These are phyloP conservation scores for Saprolegnia parasitica DNA, from an alignment of 352 stramenopile species.

Conservation along the genomic window DNA sequence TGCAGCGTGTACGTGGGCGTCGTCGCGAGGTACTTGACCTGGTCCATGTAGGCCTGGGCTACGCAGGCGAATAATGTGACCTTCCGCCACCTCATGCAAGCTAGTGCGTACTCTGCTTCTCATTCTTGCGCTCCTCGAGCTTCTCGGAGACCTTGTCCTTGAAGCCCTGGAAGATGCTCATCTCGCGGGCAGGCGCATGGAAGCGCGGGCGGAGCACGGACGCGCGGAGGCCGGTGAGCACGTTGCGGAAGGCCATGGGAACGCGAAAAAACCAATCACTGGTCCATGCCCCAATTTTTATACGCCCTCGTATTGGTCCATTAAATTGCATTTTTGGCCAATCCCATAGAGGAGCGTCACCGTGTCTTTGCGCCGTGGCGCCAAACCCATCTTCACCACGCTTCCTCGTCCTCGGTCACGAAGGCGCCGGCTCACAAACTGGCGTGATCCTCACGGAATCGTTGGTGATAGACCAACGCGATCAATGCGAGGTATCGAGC, in stretches of 20 bases:
- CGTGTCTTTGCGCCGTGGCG: not conserved
- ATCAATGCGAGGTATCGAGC: too few species aligned
- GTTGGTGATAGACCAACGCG: too few species aligned
- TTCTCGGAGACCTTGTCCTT: constrained; percentile 67
- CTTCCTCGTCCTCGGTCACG: not conserved
- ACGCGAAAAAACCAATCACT: not conserved
- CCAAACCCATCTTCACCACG: not conserved
- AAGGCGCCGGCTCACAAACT: not conserved
- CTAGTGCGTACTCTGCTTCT: constrained; percentile 53
- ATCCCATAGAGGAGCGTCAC: not conserved
- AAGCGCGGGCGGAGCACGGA: constrained; percentile 11
- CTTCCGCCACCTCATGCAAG: not conserved
- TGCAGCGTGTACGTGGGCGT: constrained; percentile 25
- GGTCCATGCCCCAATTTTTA: constrained; percentile 8
- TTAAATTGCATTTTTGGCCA: constrained; percentile 1
- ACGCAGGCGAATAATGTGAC: not conserved
- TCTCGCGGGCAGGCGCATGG: constrained; percentile 43
- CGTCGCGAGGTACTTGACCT: constrained; percentile 26
- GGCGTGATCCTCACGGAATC: too few species aligned
- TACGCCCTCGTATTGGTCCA: constrained; percentile 5
- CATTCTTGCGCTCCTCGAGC: constrained; percentile 75
- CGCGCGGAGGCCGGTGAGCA: not conserved
- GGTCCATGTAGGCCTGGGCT: constrained; percentile 28
- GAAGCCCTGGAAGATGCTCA: constrained; percentile 71
- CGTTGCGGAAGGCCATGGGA: constrained; percentile 11